A percentile compares a stretch with the other conserved stretches of the same genome.
Evolutionary conservation across 192 early-diverging fungal species (phyloP).

Genomic region (Geranomyces michiganensis): DNA sequence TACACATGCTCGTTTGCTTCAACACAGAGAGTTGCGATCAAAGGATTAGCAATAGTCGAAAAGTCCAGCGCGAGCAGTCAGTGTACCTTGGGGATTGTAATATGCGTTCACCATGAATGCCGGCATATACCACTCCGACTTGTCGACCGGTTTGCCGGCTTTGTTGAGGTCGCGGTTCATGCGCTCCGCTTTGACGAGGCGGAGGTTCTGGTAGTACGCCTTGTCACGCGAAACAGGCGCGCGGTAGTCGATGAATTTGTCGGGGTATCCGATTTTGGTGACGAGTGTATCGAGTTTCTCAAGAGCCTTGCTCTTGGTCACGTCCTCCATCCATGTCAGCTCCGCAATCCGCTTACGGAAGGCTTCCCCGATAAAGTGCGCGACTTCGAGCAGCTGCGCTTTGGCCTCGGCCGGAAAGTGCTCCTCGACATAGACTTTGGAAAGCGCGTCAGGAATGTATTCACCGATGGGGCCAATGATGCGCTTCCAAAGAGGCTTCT

Average conservation of each 20-base stretch:
- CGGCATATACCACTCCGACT: not conserved
- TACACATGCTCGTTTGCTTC: conserved; percentile 49
- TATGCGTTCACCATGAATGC: conserved; percentile 11
- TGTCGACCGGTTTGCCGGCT: conserved; percentile 8
- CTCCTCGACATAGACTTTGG: not conserved
- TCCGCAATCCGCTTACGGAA: conserved; percentile 43
- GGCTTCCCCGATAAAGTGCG: conserved; percentile 45
- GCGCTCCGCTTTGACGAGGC: conserved; percentile 9
- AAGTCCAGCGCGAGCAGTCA: too few species aligned
- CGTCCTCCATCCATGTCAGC: conserved; percentile 63
- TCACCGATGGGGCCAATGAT: not conserved
- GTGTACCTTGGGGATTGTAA: not conserved
- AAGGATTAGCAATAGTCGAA: too few species aligned
- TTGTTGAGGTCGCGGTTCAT: not conserved
- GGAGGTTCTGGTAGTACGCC: conserved; percentile 64
- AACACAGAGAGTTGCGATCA: too few species aligned
- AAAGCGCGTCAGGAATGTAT: not conserved
- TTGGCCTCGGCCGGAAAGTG: conserved; percentile 4
- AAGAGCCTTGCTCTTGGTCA: conserved; percentile 54
- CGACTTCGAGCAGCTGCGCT: conserved; percentile 13
- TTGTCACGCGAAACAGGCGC: conserved; percentile 47
- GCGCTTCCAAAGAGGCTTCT: conserved; percentile 1
- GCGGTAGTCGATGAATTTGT: conserved; percentile 57
- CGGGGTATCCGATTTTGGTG: conserved; percentile 66
- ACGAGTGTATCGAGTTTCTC: conserved; percentile 63